These are phyloP conservation scores for Metrosideros polymorpha DNA, from an alignment of 441 rosid genomes.

Conservation along the genomic window DNA sequence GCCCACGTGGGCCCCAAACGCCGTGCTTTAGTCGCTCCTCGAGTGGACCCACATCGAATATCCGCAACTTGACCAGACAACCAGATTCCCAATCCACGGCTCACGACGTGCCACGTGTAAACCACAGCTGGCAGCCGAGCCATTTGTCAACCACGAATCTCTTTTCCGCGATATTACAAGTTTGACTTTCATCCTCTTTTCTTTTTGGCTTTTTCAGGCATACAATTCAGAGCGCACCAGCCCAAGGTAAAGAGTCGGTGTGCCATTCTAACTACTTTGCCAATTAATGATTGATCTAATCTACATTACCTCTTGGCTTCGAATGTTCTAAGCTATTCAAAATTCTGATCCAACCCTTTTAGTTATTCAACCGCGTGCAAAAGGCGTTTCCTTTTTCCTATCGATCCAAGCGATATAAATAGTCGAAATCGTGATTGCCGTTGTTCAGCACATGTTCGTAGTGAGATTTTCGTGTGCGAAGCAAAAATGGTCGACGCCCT, in stretches of 20 bases:
- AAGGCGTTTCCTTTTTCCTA: background rate
- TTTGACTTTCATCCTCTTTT: background rate
- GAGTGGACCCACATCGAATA: background rate
- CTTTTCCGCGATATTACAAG: background rate
- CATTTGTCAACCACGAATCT: background rate
- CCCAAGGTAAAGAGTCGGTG: background rate
- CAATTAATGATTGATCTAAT: background rate
- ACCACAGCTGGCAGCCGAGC: background rate
- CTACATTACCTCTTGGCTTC: background rate
- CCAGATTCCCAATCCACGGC: background rate
- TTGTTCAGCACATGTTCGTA: background rate
- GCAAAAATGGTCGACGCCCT: background rate
- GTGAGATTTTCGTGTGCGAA: too few species aligned
- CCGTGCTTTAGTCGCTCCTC: background rate
- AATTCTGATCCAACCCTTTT: background rate
- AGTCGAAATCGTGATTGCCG: rapidly evolving
- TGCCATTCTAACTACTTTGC: background rate
- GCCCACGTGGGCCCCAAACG: background rate
- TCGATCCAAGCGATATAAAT: too few species aligned
- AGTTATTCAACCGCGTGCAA: rapidly evolving
- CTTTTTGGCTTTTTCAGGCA: background rate
- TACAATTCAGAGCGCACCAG: background rate
- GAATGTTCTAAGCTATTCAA: background rate
- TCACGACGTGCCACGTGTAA: background rate
- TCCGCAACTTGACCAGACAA: background rate